Conservation (phyloP, 106 monocot genomes). For the Iris macrosiphon region DNA sequence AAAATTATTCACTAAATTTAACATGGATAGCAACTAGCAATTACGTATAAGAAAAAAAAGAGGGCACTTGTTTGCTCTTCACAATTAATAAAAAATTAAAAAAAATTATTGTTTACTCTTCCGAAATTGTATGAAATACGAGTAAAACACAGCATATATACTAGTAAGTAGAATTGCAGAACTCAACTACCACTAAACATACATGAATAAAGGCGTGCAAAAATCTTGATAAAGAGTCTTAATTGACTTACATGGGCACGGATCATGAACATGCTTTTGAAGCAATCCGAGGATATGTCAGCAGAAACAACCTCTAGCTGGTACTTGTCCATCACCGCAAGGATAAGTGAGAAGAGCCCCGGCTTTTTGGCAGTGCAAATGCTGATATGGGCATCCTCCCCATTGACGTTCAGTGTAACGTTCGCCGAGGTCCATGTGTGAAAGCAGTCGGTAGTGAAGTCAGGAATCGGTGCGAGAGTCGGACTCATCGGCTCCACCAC, state of each 20-base stretch:
- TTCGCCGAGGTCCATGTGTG: conserved; percentile 55
- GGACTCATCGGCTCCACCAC: conserved; percentile 2
- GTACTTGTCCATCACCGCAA: conserved; percentile 51
- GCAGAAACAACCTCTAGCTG: conserved; percentile 45
- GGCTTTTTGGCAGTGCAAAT: conserved; percentile 39
- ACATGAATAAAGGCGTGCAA: not conserved
- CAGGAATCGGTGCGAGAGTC: conserved; percentile 4
- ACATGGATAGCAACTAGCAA: no score
- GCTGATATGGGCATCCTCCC: conserved; percentile 44
- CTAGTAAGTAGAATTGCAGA: no score
- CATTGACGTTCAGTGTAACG: conserved; percentile 45
- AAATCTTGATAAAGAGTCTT: not conserved
- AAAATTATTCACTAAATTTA: no score
- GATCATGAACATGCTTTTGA: conserved; percentile 44
- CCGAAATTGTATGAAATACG: no score
- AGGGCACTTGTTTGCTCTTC: no score
- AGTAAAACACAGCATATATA: no score
- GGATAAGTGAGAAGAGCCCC: conserved; percentile 18
- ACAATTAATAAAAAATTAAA: no score
- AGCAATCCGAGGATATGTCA: conserved; percentile 32
- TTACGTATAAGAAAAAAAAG: no score
- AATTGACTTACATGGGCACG: conserved; percentile 49
- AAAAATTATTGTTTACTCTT: no score
- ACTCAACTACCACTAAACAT: no score
- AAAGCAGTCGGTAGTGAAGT: conserved; percentile 1